Conservation (phyloP, 257 asterid species). For the Jasminum sambac region DNA sequence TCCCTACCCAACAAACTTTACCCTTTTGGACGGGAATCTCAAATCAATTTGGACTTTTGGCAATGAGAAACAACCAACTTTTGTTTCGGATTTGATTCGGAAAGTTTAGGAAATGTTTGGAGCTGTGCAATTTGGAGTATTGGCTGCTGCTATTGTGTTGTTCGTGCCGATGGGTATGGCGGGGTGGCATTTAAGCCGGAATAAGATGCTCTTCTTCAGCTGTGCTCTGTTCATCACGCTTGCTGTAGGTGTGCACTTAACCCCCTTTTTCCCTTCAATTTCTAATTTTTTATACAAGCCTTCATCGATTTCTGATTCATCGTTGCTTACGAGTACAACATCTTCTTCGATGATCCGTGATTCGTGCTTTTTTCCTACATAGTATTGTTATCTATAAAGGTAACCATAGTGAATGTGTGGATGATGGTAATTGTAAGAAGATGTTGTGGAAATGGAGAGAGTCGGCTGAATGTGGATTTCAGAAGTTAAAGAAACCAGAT, state of each 20-base stretch:
- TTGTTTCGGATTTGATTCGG: conserved; percentile 5
- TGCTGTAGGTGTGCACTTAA: conserved; percentile 87
- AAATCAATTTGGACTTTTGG: conserved; percentile 6
- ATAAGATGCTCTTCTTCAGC: conserved; percentile 93
- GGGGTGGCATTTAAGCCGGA: conserved; percentile 97
- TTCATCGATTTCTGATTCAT: conserved; percentile 26
- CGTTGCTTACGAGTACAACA: conserved; percentile 21
- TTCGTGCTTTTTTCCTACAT: conserved; percentile 69
- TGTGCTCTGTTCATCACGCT: conserved; percentile 96
- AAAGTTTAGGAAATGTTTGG: conserved; percentile 60
- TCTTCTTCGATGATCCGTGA: conserved; percentile 41
- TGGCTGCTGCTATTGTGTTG: conserved; percentile 86
- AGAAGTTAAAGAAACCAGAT: conserved; percentile 58
- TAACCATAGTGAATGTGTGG: conserved; percentile 32
- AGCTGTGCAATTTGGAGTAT: conserved; percentile 77
- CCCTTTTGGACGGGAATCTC: conserved; percentile 27
- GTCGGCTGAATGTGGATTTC: conserved; percentile 66
- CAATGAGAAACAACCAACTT: conserved; percentile 18
- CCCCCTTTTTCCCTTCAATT: conserved; percentile 76
- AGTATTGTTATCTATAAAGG: conserved; percentile 35
- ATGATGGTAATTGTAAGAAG: conserved; percentile 24
- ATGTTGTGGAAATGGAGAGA: conserved; percentile 76
- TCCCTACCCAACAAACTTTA: background rate
- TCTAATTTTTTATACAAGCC: conserved; percentile 39
- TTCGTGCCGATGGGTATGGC: conserved; percentile 98